Evolutionary conservation across 352 stramenopile genomes (phyloP).

Genomic region (Halophytophthora polymorphica): DNA sequence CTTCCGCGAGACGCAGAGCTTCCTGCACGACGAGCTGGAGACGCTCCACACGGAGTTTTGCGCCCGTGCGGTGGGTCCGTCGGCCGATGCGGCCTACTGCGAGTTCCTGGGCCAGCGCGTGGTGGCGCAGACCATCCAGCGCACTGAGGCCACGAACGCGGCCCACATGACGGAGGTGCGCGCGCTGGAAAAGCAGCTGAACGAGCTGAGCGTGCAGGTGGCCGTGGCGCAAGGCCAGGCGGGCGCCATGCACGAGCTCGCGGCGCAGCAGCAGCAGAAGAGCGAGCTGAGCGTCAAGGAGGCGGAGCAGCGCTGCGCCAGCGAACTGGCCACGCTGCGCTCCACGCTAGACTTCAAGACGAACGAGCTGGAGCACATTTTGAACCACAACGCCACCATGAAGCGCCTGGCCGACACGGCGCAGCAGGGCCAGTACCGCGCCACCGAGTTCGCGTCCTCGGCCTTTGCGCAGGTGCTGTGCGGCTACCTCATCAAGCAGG

Average conservation of each 20-base stretch:
- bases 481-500: slow-evolving; percentile 86
- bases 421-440: slow-evolving; percentile 81
- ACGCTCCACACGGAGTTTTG: slow-evolving; percentile 61
- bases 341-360: slow-evolving; percentile 85
- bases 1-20: slow-evolving; percentile 65
- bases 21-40: slow-evolving; percentile 51
- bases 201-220: slow-evolving; percentile 79
- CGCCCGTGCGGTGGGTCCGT: slow-evolving; percentile 57
- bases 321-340: slow-evolving; percentile 59
- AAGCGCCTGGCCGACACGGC: slow-evolving; percentile 81
- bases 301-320: slow-evolving; percentile 66
- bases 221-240: slow-evolving; percentile 77
- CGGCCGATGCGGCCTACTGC: slow-evolving; percentile 77
- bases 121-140: slow-evolving; percentile 69
- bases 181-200: slow-evolving; percentile 76
- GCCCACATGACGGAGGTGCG: slow-evolving; percentile 78
- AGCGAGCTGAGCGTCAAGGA: slow-evolving; percentile 74
- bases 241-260: slow-evolving; percentile 79
- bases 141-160: slow-evolving; percentile 67
- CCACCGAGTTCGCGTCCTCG: slow-evolving; percentile 78
- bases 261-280: slow-evolving; percentile 73
- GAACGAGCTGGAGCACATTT: slow-evolving; percentile 83
- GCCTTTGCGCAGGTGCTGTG: slow-evolving; percentile 68
- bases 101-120: slow-evolving; percentile 81
- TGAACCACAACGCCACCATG: slow-evolving; percentile 87